phyloP scores from a whole-genome alignment of 352 stramenopile species.

The Phytophthora pluvialis region DNA sequence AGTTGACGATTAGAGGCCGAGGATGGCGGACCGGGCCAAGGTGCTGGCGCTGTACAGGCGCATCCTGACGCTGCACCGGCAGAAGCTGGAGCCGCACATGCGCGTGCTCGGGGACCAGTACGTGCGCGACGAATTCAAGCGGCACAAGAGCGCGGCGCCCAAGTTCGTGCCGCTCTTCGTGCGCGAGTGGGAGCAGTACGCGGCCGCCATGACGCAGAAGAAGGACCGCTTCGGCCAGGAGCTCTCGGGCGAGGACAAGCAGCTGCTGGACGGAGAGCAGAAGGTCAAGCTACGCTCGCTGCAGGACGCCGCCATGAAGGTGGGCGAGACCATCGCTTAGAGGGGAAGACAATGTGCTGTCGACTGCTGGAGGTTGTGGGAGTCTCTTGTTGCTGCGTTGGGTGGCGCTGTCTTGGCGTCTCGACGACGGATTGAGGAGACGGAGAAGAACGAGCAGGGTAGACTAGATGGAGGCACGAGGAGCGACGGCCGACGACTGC shows the following conservation, averaged over 20 bases:
- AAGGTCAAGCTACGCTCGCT: conserved; percentile 74
- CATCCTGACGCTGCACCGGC: conserved; percentile 80
- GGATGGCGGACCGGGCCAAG: conserved; percentile 47
- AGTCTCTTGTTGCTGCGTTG: background rate
- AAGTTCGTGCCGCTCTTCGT: conserved; percentile 85
- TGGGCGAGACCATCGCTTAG: conserved; percentile 66
- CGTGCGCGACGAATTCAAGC: conserved; percentile 86
- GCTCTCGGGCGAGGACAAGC: conserved; percentile 61
- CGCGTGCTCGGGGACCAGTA: conserved; percentile 86
- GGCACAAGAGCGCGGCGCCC: conserved; percentile 74
- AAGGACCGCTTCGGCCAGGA: conserved; percentile 72
- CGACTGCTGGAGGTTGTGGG: too few relatives aligned
- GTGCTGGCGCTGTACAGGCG: conserved; percentile 76
- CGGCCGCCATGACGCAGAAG: conserved; percentile 53
- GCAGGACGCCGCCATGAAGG: conserved; percentile 70
- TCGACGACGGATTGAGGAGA: too few relatives aligned
- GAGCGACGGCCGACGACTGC: too few relatives aligned
- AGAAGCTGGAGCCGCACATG: conserved; percentile 83
- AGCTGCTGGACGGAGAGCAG: conserved; percentile 71
- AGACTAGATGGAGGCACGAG: too few relatives aligned
- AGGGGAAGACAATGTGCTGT: conserved; percentile 1
- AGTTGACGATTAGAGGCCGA: too few relatives aligned
- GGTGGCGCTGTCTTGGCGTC: too few relatives aligned
- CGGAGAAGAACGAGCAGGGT: too few relatives aligned
- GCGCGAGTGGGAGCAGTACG: conserved; percentile 83